A percentile compares a stretch with the other conserved stretches of the same genome.
Conservation (phyloP, 306 rosid genomes). For the Rosa multiflora region DNA sequence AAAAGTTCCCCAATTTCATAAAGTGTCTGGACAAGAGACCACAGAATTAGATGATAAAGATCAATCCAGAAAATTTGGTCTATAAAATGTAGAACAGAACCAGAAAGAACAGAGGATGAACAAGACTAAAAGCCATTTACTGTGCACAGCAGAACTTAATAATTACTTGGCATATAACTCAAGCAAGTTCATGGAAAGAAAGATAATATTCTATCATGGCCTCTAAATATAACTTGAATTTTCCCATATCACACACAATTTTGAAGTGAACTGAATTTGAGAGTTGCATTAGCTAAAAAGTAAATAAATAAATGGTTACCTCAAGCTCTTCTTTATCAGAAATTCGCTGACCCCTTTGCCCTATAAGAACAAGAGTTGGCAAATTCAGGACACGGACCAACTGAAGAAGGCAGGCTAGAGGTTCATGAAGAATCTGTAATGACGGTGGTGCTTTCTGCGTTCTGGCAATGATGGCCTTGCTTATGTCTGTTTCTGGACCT, state of each 20-base stretch:
- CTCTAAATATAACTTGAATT: conserved; percentile 1
- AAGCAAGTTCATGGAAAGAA: not conserved
- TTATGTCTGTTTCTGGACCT: conserved; percentile 57
- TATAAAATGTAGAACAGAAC: not conserved
- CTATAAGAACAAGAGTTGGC: conserved; percentile 60
- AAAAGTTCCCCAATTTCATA: conserved; percentile 56
- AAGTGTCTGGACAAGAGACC: conserved; percentile 43
- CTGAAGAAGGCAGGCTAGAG: conserved; percentile 67
- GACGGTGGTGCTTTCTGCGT: conserved; percentile 52
- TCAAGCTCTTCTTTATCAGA: conserved; percentile 45
- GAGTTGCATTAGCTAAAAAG: conserved; percentile 4
- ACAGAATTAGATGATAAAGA: conserved; percentile 14
- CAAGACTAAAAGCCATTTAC: not conserved
- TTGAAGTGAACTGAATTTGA: not conserved
- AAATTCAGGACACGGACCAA: conserved; percentile 51
- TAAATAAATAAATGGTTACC: conserved; percentile 39
- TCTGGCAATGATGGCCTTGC: conserved; percentile 36
- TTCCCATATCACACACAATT: not conserved
- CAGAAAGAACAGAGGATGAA: not conserved
- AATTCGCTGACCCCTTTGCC: conserved; percentile 38
- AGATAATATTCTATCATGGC: not conserved
- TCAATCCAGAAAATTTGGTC: not conserved
- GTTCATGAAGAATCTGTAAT: conserved; percentile 58
- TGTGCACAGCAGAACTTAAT: not conserved
- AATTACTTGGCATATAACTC: not conserved